Percentiles rank a stretch among this genome's conserved stretches.
phyloP scores from a whole-genome alignment of 1,284 basidiomycete species.

The Boletus semigastroideus region DNA sequence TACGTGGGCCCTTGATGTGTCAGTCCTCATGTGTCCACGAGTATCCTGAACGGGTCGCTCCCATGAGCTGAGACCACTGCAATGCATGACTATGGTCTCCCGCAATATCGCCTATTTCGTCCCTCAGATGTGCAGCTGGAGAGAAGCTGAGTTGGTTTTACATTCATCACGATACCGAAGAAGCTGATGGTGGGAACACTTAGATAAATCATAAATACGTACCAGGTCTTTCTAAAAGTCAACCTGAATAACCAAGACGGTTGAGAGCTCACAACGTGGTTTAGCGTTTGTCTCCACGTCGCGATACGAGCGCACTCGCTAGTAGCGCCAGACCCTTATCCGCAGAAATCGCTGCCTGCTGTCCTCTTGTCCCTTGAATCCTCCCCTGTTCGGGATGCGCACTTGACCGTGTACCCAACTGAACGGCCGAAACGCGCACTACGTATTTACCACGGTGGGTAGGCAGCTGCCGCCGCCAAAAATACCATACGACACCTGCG shows the following conservation, averaged over 20 bases:
- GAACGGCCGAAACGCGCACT: neutral
- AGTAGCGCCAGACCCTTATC: neutral
- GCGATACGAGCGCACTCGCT: neutral
- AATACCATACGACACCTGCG: neutral
- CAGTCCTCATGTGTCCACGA: constrained; percentile 12
- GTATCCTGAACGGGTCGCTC: constrained; percentile 13
- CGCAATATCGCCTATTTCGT: constrained; percentile 24
- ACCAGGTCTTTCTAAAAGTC: neutral
- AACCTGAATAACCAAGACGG: neutral
- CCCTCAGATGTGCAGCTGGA: constrained; percentile 7
- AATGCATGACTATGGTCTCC: neutral
- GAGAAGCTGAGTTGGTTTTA: constrained; percentile 5
- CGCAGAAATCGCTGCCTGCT: neutral
- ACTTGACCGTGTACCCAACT: neutral
- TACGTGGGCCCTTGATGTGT: constrained; percentile 20
- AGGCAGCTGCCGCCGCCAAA: neutral
- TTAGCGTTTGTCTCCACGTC: constrained; percentile 20
- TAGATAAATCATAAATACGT: neutral
- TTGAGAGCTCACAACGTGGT: constrained; percentile 21
- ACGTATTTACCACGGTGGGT: neutral
- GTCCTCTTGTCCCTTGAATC: neutral
- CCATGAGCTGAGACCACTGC: constrained; percentile 1
- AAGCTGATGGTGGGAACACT: constrained; percentile 8
- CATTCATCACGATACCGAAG: constrained; percentile 17
- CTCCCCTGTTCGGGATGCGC: neutral